Evolutionary conservation across 768 basidiomycete species (phyloP).

Genomic region (Mycena capillaripes): DNA sequence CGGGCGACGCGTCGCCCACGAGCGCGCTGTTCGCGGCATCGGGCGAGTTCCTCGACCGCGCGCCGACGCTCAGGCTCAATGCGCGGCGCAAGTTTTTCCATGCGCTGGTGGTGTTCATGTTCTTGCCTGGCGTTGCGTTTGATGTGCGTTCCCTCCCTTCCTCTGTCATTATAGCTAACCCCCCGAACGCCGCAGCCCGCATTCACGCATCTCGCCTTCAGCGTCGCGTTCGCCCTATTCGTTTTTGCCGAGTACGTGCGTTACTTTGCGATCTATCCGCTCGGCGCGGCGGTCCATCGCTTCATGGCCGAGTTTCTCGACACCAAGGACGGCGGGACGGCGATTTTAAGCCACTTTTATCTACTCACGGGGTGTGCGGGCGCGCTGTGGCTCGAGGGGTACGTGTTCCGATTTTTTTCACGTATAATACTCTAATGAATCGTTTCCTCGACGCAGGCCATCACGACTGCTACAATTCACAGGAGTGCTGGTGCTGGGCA

Average conservation of each 20-base stretch:
- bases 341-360: slow-evolving; percentile 98
- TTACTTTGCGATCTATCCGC: slow-evolving; percentile 98
- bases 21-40: slow-evolving; percentile 81
- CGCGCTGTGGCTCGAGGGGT: slow-evolving; percentile 96
- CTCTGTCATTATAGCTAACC: background rate
- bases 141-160: slow-evolving; percentile 69
- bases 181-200: slow-evolving; percentile 82
- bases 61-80: slow-evolving; percentile 92
- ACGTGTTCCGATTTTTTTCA: slow-evolving; percentile 47
- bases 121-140: slow-evolving; percentile 91
- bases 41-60: slow-evolving; percentile 73
- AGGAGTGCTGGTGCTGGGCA: slow-evolving; percentile 89
- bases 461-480: slow-evolving; percentile 73
- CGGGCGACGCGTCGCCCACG: slow-evolving; percentile 42
- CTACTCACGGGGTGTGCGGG: slow-evolving; percentile 95
- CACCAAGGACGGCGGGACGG: slow-evolving; percentile 93
- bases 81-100: slow-evolving; percentile 98
- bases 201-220: slow-evolving; percentile 95
- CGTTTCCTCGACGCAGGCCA: slow-evolving; percentile 48
- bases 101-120: slow-evolving; percentile 95
- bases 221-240: slow-evolving; percentile 94
- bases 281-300: slow-evolving; percentile 92
- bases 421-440: background rate
- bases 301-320: slow-evolving; percentile 99
- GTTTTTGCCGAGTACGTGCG: slow-evolving; percentile 97